Percentiles rank a stretch among this genome's conserved stretches.
Evolutionary conservation across 148 eudicot genomes (phyloP).

Genomic region (Bassia scoparia): DNA sequence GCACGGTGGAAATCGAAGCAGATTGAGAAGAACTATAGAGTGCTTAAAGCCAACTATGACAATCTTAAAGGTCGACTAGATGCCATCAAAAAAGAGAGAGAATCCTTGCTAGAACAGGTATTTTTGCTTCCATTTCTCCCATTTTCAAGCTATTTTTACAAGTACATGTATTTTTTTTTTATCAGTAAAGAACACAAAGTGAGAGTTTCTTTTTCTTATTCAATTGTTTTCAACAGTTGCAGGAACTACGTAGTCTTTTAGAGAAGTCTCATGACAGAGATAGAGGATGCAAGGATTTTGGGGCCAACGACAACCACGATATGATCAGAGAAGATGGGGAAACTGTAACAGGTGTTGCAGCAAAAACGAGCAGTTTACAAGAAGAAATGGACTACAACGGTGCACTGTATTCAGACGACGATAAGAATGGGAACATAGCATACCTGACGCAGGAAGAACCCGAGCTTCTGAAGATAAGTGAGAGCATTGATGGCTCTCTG

Average conservation of each 20-base stretch:
- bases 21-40: conserved; percentile 44
- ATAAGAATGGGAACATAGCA: conserved; percentile 31
- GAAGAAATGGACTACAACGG: conserved; percentile 27
- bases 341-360: conserved; percentile 19
- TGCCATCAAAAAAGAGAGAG: conserved; percentile 42
- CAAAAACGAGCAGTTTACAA: conserved; percentile 23
- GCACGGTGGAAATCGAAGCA: conserved; percentile 70
- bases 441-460: conserved; percentile 33
- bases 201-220: conserved; percentile 5
- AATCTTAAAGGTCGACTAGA: conserved; percentile 43
- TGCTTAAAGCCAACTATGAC: conserved; percentile 42
- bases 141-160: neutral
- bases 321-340: conserved; percentile 24
- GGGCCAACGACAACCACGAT: conserved; percentile 20
- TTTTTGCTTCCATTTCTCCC: neutral
- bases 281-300: conserved; percentile 26
- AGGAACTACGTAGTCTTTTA: conserved; percentile 36
- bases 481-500: conserved; percentile 31
- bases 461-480: conserved; percentile 25
- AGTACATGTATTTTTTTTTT: neutral
- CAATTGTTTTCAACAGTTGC: conserved; percentile 41
- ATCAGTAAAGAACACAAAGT: conserved; percentile 3
- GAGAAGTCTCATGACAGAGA: conserved; percentile 27
- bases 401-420: conserved; percentile 36
- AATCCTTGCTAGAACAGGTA: conserved; percentile 49